Conservation (phyloP, 495 filamentous ascomycete genomes). For the Aspergillus campestris region DNA sequence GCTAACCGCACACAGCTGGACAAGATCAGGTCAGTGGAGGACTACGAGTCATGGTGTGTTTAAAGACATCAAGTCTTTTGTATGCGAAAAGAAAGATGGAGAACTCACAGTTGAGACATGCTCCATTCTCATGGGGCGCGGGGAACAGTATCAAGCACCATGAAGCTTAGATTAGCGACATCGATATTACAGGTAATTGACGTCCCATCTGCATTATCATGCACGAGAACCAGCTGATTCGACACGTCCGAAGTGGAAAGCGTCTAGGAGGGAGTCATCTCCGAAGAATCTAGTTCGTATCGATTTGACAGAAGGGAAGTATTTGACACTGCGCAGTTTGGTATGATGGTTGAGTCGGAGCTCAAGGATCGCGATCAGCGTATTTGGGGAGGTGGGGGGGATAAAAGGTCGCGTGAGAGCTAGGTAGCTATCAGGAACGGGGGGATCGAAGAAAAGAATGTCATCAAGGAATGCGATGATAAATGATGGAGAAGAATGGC, state of each 20-base stretch:
- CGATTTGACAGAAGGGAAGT: too few relatives aligned
- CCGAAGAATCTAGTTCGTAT: too few relatives aligned
- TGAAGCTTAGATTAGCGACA: constrained; percentile 32
- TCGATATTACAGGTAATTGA: constrained; percentile 24
- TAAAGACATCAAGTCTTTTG: neutral
- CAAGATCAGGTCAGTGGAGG: neutral
- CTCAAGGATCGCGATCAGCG: too few relatives aligned
- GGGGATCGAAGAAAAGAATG: constrained; percentile 18
- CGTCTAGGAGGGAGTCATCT: too few relatives aligned
- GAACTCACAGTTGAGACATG: constrained; percentile 40
- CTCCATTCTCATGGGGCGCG: constrained; percentile 36
- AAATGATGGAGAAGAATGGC: too few relatives aligned
- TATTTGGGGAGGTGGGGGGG: too few relatives aligned
- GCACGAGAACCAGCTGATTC: constrained; percentile 12
- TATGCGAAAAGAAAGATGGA: neutral
- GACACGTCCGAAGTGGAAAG: constrained; percentile 6
- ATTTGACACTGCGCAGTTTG: too few relatives aligned
- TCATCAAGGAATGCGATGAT: constrained; percentile 4
- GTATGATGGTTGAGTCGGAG: too few relatives aligned
- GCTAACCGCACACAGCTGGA: constrained; percentile 62
- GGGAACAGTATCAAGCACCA: constrained; percentile 27
- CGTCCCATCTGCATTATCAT: constrained; percentile 33
- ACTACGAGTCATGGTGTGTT: neutral
- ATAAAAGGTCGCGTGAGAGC: neutral
- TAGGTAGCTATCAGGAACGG: constrained; percentile 8